Evolutionary conservation across 306 rosid species (phyloP), one percentile per base, ranked within the genome.

Genomic region (Cyamopsis tetragonoloba): DNA sequence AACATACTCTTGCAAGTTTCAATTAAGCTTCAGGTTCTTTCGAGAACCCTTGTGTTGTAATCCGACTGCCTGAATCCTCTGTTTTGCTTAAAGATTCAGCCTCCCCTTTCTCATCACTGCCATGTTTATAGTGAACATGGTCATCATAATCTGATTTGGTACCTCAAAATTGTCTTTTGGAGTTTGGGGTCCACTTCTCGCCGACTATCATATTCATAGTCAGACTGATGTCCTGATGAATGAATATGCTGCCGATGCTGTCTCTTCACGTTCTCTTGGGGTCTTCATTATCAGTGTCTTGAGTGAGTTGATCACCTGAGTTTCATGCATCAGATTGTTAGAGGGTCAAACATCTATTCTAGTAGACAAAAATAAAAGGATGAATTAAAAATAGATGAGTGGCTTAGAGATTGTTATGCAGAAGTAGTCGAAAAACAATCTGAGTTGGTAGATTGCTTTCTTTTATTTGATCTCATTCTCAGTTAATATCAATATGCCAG

Each of bases 321-420:
- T 97, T 20, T 97, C 99, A 15, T 93, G 97, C 99, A 93, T 90
- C 80, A 93, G 53, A 97, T 97, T 19, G 96, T 93, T 77, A 90
- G 81, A 32, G 97, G 99, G 86, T 93, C 99, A 37, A 97, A 93
- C 99, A 93, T 93, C 99, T 93, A 79, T 47, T 61, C 17, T 66
- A 84, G 6, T 19, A 76, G 38, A 53, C 47, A 75, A 28, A 39
- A n/a, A n/a, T n/a, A n/a, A n/a, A n/a, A n/a, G n/a, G 54, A 38
- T 3, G 47, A 66, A 48, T 38, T 62, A 54, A 19, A n/a, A 77
- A 17, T 34, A 53, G 70, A 37, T n/a, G n/a, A n/a, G n/a, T n/a
- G n/a, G n/a, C n/a, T n/a, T n/a, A n/a, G n/a, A n/a, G n/a, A n/a
- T n/a, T n/a, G n/a, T n/a, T n/a, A n/a, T n/a, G n/a, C n/a, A n/a